These are phyloP conservation scores for Eucalyptus virginea DNA, from an alignment of 345 rosid species.

Conservation along the genomic window DNA sequence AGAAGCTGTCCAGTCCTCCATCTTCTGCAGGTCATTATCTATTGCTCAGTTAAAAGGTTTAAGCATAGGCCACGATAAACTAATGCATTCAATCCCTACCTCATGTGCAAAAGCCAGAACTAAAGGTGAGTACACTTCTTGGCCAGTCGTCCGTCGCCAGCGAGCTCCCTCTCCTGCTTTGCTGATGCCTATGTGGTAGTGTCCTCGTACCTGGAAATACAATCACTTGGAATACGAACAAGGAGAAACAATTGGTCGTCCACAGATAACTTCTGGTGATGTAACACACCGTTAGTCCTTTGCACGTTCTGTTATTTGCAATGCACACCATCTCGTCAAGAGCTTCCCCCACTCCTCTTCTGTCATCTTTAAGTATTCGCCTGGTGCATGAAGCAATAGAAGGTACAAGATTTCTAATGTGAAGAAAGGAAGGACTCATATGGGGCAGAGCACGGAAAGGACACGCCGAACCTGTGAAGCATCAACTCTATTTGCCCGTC, in stretches of 20 bases:
- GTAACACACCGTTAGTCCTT: slow-evolving; percentile 53
- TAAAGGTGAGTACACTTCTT: slow-evolving; percentile 70
- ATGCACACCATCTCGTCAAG: slow-evolving; percentile 53
- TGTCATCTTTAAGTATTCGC: slow-evolving; percentile 42
- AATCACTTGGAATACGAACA: background rate
- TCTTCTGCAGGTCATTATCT: slow-evolving; percentile 6
- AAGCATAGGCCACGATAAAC: background rate
- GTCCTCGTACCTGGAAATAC: slow-evolving; percentile 55
- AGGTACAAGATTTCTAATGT: background rate
- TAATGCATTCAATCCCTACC: slow-evolving; percentile 10
- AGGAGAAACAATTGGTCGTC: background rate
- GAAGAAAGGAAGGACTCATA: background rate
- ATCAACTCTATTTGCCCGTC: slow-evolving; percentile 85
- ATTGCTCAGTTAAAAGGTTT: background rate
- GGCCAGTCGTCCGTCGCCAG: slow-evolving; percentile 80
- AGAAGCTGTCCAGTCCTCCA: slow-evolving; percentile 44
- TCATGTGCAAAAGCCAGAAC: slow-evolving; percentile 68
- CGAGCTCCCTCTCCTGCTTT: slow-evolving; percentile 40
- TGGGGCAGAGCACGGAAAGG: background rate
- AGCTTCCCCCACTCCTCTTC: slow-evolving; percentile 59
- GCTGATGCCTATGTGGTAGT: slow-evolving; percentile 52
- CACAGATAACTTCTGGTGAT: background rate
- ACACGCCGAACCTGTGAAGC: slow-evolving; percentile 65
- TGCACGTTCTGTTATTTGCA: slow-evolving; percentile 9
- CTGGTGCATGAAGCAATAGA: slow-evolving; percentile 3